Percentiles rank a stretch among this genome's conserved stretches.
Evolutionary conservation across 2,329 filamentous ascomycete species (phyloP).

Genomic region (Fusarium annulatum): DNA sequence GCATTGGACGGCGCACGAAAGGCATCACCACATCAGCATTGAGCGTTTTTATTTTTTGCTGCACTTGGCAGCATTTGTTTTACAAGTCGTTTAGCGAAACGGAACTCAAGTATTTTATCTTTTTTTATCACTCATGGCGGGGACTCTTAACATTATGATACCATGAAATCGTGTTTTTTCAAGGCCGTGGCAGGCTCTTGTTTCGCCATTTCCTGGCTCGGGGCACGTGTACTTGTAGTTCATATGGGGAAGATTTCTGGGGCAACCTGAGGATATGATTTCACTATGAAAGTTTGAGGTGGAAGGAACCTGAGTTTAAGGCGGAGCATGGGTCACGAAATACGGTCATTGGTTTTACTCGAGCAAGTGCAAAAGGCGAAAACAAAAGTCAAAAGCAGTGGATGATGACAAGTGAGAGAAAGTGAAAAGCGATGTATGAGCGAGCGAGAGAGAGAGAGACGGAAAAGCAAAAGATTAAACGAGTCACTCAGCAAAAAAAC

Average conservation of each 20-base stretch:
- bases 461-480: constrained; percentile 33
- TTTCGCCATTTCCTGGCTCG: constrained; percentile 37
- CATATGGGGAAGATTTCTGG: constrained; percentile 34
- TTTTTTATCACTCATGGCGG: constrained; percentile 40
- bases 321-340: constrained; percentile 12
- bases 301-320: constrained; percentile 1
- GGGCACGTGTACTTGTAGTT: constrained; percentile 46
- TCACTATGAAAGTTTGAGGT: constrained; percentile 19
- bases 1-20: constrained; percentile 47
- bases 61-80: constrained; percentile 41
- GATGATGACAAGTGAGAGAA: constrained; percentile 22
- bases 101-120: constrained; percentile 27
- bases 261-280: constrained; percentile 43
- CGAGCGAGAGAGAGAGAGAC: background rate
- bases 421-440: constrained; percentile 15
- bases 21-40: constrained; percentile 45
- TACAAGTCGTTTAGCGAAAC: constrained; percentile 34
- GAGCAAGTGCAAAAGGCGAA: constrained; percentile 25
- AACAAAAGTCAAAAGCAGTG: constrained; percentile 37
- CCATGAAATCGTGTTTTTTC: constrained; percentile 44
- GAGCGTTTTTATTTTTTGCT: constrained; percentile 40
- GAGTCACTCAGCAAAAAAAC: constrained; percentile 40
- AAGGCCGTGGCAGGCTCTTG: constrained; percentile 30
- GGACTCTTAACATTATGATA: constrained; percentile 45
- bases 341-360: constrained; percentile 29